A percentile compares a stretch with the other conserved stretches of the same genome.
Conservation (phyloP, 192 early-diverging fungal species). For the Backusella tarrabulga region DNA sequence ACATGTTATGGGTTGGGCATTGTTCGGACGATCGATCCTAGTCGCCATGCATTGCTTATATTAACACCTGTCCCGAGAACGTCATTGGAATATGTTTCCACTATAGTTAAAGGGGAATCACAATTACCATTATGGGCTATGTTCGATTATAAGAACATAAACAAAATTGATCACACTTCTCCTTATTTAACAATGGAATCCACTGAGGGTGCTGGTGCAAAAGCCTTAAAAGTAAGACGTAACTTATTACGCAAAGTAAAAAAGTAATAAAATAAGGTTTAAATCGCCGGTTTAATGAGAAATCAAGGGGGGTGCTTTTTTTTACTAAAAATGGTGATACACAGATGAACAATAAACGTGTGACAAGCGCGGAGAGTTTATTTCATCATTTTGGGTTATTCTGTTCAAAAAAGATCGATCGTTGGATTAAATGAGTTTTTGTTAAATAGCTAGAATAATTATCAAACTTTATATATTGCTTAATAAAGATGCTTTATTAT, state of each 20-base stretch:
- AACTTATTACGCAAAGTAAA: constrained; percentile 26
- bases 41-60: constrained; percentile 51
- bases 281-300: constrained; percentile 6
- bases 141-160: constrained; percentile 37
- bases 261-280: neutral
- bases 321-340: constrained; percentile 3
- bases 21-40: constrained; percentile 64
- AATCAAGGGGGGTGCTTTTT: neutral
- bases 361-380: constrained; percentile 3
- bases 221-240: constrained; percentile 25
- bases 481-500: neutral
- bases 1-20: constrained; percentile 65
- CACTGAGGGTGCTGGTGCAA: constrained; percentile 29
- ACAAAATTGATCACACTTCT: constrained; percentile 23
- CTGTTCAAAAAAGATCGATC: constrained; percentile 10
- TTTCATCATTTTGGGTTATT: neutral
- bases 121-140: constrained; percentile 49
- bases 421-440: neutral
- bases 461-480: neutral
- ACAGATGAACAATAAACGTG: constrained; percentile 3
- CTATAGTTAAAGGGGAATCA: constrained; percentile 53
- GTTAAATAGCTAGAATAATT: neutral
- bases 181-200: constrained; percentile 48
- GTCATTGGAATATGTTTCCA: constrained; percentile 29
- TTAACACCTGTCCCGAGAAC: constrained; percentile 46